Evolutionary conservation across 169 alveolate species (phyloP).

Genomic region (Eimeria zaria): DNA sequence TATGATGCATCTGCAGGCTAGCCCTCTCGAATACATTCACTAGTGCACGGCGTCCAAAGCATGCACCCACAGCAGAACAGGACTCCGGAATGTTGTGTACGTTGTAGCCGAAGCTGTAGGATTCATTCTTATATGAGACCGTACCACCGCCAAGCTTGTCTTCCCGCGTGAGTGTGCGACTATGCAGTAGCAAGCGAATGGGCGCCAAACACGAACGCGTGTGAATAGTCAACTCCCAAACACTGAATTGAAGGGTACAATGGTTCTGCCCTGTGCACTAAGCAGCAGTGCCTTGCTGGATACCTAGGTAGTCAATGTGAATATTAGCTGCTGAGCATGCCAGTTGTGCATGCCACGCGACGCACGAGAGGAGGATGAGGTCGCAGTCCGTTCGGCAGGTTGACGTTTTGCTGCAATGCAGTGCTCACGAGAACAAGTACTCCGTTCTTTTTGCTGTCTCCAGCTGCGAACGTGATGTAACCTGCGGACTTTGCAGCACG

Average conservation of each 20-base stretch:
- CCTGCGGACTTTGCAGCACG: neutral
- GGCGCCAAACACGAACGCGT: neutral
- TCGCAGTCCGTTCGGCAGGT: neutral
- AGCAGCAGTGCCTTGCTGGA: neutral
- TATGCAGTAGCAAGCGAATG: neutral
- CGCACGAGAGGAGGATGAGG: neutral
- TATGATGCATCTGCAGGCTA: neutral
- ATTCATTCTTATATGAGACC: neutral
- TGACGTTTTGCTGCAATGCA: neutral
- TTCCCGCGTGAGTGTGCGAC: neutral
- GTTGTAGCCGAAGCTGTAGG: neutral
- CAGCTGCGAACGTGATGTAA: neutral
- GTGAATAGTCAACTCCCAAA: neutral
- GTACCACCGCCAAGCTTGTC: neutral
- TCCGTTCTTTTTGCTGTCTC: neutral
- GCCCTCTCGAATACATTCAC: neutral
- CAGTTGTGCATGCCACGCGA: neutral
- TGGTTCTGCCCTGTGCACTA: neutral
- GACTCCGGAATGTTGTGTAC: neutral
- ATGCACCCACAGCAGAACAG: neutral
- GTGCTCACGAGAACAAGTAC: neutral
- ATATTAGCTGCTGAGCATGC: neutral
- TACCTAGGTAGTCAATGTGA: neutral
- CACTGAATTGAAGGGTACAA: neutral
- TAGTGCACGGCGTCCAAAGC: neutral